A percentile compares a stretch with the other conserved stretches of the same genome.
Evolutionary conservation across 73 alveolate species (phyloP).

Genomic region (Paramecium tetraurelia): DNA sequence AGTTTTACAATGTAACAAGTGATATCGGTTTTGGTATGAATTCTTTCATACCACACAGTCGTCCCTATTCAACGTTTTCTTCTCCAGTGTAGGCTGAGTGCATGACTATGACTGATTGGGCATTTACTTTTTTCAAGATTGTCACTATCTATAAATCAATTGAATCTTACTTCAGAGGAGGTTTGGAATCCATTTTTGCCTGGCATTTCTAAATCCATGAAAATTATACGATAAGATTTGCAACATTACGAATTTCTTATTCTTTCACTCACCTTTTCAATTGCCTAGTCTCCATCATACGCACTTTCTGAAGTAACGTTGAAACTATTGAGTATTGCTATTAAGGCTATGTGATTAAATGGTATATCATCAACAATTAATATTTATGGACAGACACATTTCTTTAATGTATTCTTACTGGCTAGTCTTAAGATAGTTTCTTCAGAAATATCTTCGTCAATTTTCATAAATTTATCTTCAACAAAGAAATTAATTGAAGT

Average conservation of each 20-base stretch:
- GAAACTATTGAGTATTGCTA: not conserved
- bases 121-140: not conserved
- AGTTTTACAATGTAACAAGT: not conserved
- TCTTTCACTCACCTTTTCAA: not conserved
- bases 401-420: not conserved
- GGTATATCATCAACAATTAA: slow-evolving; percentile 42
- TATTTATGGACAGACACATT: not conserved
- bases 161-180: not conserved
- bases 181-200: slow-evolving; percentile 23
- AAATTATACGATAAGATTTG: not conserved
- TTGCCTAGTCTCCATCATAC: slow-evolving; percentile 18
- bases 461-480: not conserved
- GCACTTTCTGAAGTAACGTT: not conserved
- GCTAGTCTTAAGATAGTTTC: not conserved
- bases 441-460: not conserved
- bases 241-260: not conserved
- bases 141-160: not conserved
- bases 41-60: slow-evolving; percentile 23
- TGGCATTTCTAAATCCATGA: slow-evolving; percentile 49
- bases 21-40: not conserved
- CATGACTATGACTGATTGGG: not conserved
- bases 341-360: slow-evolving; percentile 22
- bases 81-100: slow-evolving; percentile 12
- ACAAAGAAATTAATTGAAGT: slow-evolving; percentile 11
- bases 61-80: not conserved